Base-by-base conservation (phyloP, 2,329 filamentous ascomycete species). In the Claviceps sp. region DNA sequence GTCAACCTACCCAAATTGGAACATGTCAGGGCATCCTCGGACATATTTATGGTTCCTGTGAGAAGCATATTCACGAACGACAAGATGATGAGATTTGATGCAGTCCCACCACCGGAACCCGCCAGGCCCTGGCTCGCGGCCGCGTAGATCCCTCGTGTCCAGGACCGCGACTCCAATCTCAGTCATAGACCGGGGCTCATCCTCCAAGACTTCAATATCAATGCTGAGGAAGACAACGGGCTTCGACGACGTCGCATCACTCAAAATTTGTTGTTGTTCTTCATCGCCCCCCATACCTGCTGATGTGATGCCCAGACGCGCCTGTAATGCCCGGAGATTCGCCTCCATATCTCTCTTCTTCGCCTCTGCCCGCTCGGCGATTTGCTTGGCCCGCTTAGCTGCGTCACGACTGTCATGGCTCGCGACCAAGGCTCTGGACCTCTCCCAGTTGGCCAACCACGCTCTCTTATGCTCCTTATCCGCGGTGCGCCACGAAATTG, bases 121-220 rank as follows among this genome's bases (percentile, higher is more conserved):
- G 26, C 71, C 66, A 2, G 70, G 60, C 0, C 87, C 87, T 2
- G 87, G 85, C 0, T 78, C 60, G 0, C 81, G 55, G 7, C 65
- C 68, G 1, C 67, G 59, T 22, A 89, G 62, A 40, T 76, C 66
- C 4, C 66, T 59, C 1, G 85, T 89, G 63, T 97, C 89, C 0
- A 97, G 72, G 2, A 84, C 82, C 1, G 88, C 84, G 42, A 98
- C 73, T 1, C 93, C 93, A 41, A 98, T 75, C 65, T 98, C 93
- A 0, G 90, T 95, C 54, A 97, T 76, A 13, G 78, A 71, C 37
- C 74, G 70, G 13, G 81, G 77, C 45, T 78, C 72, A 22, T 70
- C 68, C 65, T 98, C 93, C 53, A 83, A 87, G 1, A 84, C 82
- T 66, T 98, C 93, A 36, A 93, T 72, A 60, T 98, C 93, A 45